Evolutionary conservation across 495 filamentous ascomycete genomes (phyloP), one percentile per base, ranked within the genome.

Genomic region (Xylaria palmicola): DNA sequence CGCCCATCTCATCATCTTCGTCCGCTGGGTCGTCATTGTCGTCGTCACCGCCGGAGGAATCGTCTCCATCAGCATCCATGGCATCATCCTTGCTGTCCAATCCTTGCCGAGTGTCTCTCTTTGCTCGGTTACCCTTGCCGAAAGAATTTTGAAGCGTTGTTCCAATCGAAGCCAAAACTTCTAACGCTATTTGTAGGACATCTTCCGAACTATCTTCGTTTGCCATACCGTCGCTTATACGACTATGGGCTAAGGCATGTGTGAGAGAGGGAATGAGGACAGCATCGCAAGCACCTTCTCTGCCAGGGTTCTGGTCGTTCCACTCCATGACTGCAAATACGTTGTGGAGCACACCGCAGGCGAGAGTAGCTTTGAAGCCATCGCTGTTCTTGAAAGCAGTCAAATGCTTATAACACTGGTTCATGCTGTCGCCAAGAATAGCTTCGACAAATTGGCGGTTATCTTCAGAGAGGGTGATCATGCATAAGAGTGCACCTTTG

Each of bases 121-220:
- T 71, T 27, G 64, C 66, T 34, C 66, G 68, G 36, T 68, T 72
- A 4, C 72, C 71, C 55, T 68, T 77, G 63, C 71, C 74, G 34
- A 79, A 67, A 37, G 77, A 73, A 20, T 76, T 73, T 36, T 81
- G 78, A 20, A 85, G 70, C 26, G 74, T 73, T 1, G 83, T 84
- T 24, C 83, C 83, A 58, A 88, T 85, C 6, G 85, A 85, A 8
- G 82, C 83, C 1, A 85, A 60, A 8, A 84, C 77, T 62, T 86
- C 84, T 1, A 88, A 65, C 15, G 79, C 81, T 15, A 81, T 57
- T 62, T 82, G 74, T 34, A 82, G 55, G 20, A 79, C 69, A 39
- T 80, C 68, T 19, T 65, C 62, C 6, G 73, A 64, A 32, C 56
- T 47, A 30, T 67, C 30, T 22, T 72, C 74, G 22, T 77, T 75